Evolutionary conservation across 352 stramenopile species (phyloP).

Genomic region (Pythium utonaiense): DNA sequence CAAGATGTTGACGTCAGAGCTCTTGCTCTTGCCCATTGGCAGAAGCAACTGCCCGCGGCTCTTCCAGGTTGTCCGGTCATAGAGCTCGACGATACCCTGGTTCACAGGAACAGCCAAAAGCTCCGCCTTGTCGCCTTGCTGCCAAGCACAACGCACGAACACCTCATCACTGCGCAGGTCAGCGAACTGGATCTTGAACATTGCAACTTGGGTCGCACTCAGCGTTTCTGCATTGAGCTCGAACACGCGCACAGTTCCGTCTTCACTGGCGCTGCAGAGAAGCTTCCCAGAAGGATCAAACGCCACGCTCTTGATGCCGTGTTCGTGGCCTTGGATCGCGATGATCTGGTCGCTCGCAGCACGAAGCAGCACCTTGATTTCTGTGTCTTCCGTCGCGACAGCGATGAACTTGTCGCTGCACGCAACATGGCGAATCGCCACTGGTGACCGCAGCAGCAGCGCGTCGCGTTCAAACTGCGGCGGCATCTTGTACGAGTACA

Average conservation of each 20-base stretch:
- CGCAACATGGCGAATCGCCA: slow-evolving; percentile 65
- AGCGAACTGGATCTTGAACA: slow-evolving; percentile 53
- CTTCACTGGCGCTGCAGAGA: slow-evolving; percentile 62
- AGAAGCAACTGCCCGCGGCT: slow-evolving; percentile 42
- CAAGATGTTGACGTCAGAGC: slow-evolving; percentile 62
- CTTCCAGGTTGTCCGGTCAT: slow-evolving; percentile 44
- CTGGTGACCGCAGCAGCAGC: slow-evolving; percentile 67
- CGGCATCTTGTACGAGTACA: slow-evolving; percentile 71
- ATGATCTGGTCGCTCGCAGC: slow-evolving; percentile 58
- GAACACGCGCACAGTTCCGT: slow-evolving; percentile 70
- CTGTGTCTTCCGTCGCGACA: slow-evolving; percentile 68
- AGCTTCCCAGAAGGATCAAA: slow-evolving; percentile 62
- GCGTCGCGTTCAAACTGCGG: slow-evolving; percentile 42
- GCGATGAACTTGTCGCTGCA: slow-evolving; percentile 62
- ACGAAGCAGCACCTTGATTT: slow-evolving; percentile 65
- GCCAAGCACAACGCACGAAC: slow-evolving; percentile 62
- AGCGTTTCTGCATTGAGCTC: slow-evolving; percentile 37
- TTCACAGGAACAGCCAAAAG: slow-evolving; percentile 63
- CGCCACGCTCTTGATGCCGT: slow-evolving; percentile 67
- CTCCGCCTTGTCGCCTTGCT: slow-evolving; percentile 22
- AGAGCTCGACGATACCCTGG: slow-evolving; percentile 68
- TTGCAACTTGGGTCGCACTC: slow-evolving; percentile 37
- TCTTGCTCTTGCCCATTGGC: slow-evolving; percentile 50
- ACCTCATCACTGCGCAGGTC: slow-evolving; percentile 66
- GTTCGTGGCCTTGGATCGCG: slow-evolving; percentile 52